phyloP scores from a whole-genome alignment of 2,329 filamentous ascomycete species.

The Blastomyces percursus region DNA sequence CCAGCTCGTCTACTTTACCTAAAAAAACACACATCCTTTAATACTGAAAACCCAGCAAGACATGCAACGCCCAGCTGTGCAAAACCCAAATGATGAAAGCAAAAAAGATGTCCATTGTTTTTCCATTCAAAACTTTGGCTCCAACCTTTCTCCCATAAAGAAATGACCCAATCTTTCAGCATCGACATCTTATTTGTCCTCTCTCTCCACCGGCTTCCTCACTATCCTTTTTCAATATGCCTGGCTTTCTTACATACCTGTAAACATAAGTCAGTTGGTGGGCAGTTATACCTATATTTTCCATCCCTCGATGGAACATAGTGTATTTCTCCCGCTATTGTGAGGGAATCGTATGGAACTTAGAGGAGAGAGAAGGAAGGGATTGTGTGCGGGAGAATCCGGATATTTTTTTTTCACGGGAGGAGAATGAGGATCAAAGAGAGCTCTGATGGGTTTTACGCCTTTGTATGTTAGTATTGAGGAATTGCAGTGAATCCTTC shows the following conservation, averaged over 20 bases:
- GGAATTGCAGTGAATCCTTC: not conserved
- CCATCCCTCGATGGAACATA: not conserved
- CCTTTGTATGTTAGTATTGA: not conserved
- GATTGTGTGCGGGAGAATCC: not conserved
- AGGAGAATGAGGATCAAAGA: constrained; percentile 5
- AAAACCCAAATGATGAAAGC: constrained; percentile 4
- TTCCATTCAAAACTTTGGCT: not conserved
- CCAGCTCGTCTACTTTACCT: not conserved
- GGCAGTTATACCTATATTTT: constrained; percentile 2
- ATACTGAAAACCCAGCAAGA: not conserved
- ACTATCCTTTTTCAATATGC: not conserved
- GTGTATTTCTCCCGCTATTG: not conserved
- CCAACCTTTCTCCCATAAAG: not conserved
- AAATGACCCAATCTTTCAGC: not conserved
- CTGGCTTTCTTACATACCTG: not conserved
- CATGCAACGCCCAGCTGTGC: not conserved
- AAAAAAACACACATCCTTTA: not conserved
- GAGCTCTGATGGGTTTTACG: constrained; percentile 4
- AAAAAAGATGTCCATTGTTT: not conserved
- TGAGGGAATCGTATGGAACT: no score
- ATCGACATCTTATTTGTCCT: not conserved
- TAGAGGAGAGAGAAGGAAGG: not conserved
- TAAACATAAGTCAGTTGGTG: not conserved
- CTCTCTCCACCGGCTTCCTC: not conserved
- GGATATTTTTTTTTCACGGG: not conserved